Evolutionary conservation across 257 asterid species (phyloP).

Genomic region (Solanum boliviense): DNA sequence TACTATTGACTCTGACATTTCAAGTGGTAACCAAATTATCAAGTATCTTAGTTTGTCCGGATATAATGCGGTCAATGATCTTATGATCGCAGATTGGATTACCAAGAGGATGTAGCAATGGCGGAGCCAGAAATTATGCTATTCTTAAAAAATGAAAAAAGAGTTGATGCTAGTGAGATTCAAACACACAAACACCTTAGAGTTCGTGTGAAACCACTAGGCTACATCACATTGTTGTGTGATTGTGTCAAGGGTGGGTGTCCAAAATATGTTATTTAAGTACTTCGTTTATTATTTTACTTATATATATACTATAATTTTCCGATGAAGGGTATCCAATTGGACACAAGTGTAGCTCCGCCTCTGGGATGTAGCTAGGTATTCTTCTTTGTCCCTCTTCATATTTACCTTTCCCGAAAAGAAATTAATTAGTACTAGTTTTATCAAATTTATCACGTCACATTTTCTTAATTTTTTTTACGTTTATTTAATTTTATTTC

Average conservation of each 20-base stretch:
- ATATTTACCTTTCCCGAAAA: not conserved
- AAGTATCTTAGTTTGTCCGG: not conserved
- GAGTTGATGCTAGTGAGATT: not conserved
- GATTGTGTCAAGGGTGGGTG: not conserved
- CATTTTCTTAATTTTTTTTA: not conserved
- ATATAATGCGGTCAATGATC: not conserved
- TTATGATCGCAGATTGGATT: not conserved
- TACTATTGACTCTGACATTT: not conserved
- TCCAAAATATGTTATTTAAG: not conserved
- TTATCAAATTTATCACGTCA: not conserved
- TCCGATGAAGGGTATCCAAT: no score
- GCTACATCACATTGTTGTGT: not conserved
- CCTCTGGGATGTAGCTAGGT: not conserved
- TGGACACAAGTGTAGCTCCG: not conserved
- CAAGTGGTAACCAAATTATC: not conserved
- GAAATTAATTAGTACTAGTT: not conserved
- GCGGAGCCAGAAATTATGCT: not conserved
- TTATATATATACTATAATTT: no score
- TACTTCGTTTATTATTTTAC: no score
- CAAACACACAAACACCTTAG: not conserved
- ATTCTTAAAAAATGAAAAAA: not conserved
- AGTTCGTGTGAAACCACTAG: not conserved
- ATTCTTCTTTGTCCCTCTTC: not conserved
- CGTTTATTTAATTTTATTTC: not conserved
- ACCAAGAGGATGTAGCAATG: not conserved